A percentile compares a stretch with the other conserved stretches of the same genome.
These are phyloP conservation scores for Ceratocystis smalleyi DNA, from an alignment of 2,329 filamentous ascomycete genomes.

Conservation along the genomic window DNA sequence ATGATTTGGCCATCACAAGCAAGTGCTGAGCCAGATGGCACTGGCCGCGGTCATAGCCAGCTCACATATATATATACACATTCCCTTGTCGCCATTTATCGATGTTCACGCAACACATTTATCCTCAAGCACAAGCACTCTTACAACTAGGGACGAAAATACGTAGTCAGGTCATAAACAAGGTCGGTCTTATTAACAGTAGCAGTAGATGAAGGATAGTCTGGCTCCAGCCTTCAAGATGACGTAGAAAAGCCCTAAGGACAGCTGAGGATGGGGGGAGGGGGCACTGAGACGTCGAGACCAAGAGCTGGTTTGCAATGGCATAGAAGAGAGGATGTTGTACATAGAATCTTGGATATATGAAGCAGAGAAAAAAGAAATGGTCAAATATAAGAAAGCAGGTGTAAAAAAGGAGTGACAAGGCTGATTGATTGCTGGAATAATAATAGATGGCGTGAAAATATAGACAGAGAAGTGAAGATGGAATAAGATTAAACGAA, in stretches of 20 bases:
- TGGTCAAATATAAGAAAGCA: too few species aligned
- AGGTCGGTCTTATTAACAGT: neutral
- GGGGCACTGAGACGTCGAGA: neutral
- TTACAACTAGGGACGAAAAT: neutral
- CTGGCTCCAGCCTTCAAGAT: neutral
- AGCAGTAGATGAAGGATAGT: neutral
- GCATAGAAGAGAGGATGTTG: neutral
- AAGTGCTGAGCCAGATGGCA: too few species aligned
- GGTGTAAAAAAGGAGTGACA: neutral
- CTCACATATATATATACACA: too few species aligned
- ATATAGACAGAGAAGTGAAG: slow-evolving; percentile 7
- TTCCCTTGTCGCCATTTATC: too few species aligned
- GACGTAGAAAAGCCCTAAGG: neutral
- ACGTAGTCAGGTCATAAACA: neutral
- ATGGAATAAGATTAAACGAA: neutral
- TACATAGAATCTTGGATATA: neutral
- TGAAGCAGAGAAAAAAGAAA: neutral
- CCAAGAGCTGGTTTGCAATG: neutral
- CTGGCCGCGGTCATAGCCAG: too few species aligned
- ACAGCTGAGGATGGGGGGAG: too few species aligned
- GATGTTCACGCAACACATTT: too few species aligned
- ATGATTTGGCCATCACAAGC: neutral
- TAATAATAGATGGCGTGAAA: neutral
- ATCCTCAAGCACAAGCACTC: too few species aligned
- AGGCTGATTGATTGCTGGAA: neutral